phyloP scores from a whole-genome alignment of 2,329 filamentous ascomycete genomes.

The Ophiostoma pallidulum region DNA sequence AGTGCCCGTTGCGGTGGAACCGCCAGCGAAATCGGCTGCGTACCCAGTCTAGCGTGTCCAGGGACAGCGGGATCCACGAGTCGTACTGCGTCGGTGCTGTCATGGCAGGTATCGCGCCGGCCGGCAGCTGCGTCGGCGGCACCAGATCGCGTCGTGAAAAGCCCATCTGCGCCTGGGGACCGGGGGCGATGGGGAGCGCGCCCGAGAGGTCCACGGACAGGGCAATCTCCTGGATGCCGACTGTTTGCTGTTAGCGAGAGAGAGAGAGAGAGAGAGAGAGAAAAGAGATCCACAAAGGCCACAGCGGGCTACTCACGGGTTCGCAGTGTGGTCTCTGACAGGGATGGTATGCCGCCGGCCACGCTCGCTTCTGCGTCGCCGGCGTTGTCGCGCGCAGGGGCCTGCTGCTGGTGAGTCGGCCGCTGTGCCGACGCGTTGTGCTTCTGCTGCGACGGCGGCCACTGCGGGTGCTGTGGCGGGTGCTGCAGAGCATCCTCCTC shows the following conservation, averaged over 20 bases:
- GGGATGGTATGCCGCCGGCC: neutral
- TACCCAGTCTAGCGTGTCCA: conserved; percentile 17
- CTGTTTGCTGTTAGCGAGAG: neutral
- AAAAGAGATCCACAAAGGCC: too few relatives aligned
- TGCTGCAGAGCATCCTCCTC: neutral
- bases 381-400: too few relatives aligned
- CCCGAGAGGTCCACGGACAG: neutral
- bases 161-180: neutral
- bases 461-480: neutral
- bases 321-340: neutral
- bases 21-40: too few relatives aligned
- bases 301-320: neutral
- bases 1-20: too few relatives aligned
- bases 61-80: conserved; percentile 17
- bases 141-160: conserved; percentile 13
- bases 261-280: neutral
- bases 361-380: neutral
- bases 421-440: too few relatives aligned
- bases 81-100: conserved; percentile 5
- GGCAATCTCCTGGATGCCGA: neutral
- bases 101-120: neutral
- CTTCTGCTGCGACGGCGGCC: neutral
- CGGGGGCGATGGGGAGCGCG: neutral
- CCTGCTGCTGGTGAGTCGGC: too few relatives aligned
- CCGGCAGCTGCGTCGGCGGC: conserved; percentile 2